Evolutionary conservation across 2,329 filamentous ascomycete species (phyloP).

Genomic region (Bipolaris sorokiniana): DNA sequence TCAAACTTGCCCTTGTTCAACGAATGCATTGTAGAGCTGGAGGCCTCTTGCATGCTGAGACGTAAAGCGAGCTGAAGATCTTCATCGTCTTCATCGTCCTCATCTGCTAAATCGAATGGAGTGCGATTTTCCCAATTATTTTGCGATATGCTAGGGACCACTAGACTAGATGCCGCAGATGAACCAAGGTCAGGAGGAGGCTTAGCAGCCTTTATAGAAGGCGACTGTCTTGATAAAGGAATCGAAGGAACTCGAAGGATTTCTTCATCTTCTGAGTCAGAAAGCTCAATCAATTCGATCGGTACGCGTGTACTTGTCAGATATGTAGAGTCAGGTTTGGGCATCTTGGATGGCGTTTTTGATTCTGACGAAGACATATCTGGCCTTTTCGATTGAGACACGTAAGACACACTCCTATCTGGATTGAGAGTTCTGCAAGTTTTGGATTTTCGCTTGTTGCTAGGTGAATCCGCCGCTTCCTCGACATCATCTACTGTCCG

Average conservation of each 20-base stretch:
- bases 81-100: constrained; percentile 11
- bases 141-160: not conserved
- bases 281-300: constrained; percentile 14
- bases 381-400: not conserved
- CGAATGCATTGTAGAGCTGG: not conserved
- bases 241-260: not conserved
- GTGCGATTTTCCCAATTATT: not conserved
- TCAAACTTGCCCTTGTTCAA: constrained; percentile 1
- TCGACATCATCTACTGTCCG: constrained; percentile 2
- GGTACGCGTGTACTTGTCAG: not conserved
- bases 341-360: not conserved
- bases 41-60: constrained; percentile 17
- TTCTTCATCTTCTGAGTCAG: constrained; percentile 17
- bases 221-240: not conserved
- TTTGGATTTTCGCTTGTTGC: constrained; percentile 10
- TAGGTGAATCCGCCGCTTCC: not conserved
- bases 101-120: not conserved
- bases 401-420: not conserved
- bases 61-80: constrained; percentile 17
- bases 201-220: not conserved
- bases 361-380: not conserved
- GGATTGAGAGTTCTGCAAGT: not conserved
- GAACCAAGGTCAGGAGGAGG: not conserved
- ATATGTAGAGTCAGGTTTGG: not conserved
- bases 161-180: not conserved